phyloP scores from a whole-genome alignment of 495 filamentous ascomycete species.

The Talaromyces borbonicus region DNA sequence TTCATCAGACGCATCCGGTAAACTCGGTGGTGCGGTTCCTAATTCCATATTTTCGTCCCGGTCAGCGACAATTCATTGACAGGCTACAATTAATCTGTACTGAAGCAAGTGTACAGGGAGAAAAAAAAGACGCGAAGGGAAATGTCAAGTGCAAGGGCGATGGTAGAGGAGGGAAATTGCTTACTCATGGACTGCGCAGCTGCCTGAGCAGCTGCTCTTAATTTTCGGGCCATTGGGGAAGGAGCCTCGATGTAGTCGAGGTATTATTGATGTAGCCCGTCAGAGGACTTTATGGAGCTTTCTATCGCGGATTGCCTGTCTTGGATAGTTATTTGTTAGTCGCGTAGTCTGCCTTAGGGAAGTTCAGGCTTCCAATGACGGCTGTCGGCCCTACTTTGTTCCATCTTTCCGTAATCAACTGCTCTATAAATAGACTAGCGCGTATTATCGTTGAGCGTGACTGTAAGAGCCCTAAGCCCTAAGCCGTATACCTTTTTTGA shows the following conservation, averaged over 20 bases:
- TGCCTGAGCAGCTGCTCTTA: constrained; percentile 39
- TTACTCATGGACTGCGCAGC: constrained; percentile 40
- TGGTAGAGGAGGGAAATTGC: no score
- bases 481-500: no score
- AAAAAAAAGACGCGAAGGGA: not conserved
- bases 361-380: no score
- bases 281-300: not conserved
- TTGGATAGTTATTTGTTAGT: not conserved
- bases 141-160: no score
- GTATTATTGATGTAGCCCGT: not conserved
- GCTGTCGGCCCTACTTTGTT: constrained; percentile 1
- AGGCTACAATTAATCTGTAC: no score
- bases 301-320: constrained; percentile 2
- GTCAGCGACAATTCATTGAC: not conserved
- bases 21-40: constrained; percentile 37
- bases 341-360: not conserved
- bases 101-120: no score
- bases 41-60: not conserved
- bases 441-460: not conserved
- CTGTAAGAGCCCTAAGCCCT: not conserved
- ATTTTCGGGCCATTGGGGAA: constrained; percentile 35
- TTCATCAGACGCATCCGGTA: constrained; percentile 38
- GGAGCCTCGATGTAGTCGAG: not conserved
- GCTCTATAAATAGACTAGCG: not conserved
- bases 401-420: not conserved